Evolutionary conservation across 2,329 filamentous ascomycete genomes (phyloP), one percentile per base, ranked within the genome.

Genomic region (Cladosporium sp.): DNA sequence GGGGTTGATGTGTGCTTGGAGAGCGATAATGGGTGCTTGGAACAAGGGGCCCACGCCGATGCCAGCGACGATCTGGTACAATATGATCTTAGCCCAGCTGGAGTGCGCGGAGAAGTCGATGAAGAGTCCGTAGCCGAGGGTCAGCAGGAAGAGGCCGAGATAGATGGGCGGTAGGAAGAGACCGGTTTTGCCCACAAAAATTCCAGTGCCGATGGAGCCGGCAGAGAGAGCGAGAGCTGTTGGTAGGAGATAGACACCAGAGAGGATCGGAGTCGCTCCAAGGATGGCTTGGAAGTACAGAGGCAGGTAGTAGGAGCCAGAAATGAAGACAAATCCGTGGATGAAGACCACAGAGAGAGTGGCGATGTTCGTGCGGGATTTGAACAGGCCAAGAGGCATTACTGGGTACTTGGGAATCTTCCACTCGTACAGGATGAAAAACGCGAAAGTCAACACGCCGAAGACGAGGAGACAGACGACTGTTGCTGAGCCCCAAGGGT

Each of bases 271-370:
- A 0, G 84, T 83, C 2, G 87, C 87, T 59, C 89, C 85, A 52
- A 91, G 82, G 61, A 91, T 88, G 61, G 89, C 85, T 78, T 96
- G 92, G 78, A 93, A 94, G 81, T 96, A 97, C 2, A 96, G 83
- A 0, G 92, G 92, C 5, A 96, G 82, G 79, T 91, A 96, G 82
- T 94, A 96, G 68, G 86, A 87, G 33, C 86, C 87, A 0, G 89
- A 86, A 73, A 94, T 92, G 81, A 94, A 94, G 69, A 90, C 87
- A 70, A 89, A 85, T 53, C 89, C 89, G 76, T 96, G 91, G 68
- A 86, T 84, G 78, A 92, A 92, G 70, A 88, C 89, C 52, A 90
- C 82, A 2, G 80, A 77, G 16, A 93, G 86, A 2, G 87, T 82
- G 10, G 89, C 87, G 33, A 90, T 73, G 75, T 91, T 93, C 33